Base-by-base conservation (phyloP, 495 filamentous ascomycete species). In the Penicillium paradoxum region DNA sequence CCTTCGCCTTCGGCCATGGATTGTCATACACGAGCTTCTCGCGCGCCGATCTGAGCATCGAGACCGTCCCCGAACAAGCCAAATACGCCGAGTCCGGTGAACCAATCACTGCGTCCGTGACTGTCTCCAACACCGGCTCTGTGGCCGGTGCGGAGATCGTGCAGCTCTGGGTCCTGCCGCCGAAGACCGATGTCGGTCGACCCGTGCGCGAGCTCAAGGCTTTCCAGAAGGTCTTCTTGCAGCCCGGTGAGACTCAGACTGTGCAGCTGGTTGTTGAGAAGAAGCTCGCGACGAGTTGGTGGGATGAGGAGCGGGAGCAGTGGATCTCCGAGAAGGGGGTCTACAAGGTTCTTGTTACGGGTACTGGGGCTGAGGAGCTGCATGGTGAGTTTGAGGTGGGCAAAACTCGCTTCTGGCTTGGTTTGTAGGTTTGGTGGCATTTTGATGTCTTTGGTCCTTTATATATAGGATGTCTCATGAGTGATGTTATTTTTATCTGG, bases 1-100 rank as follows among this genome's bases (percentile, higher is more conserved):
- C 86, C 0, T 93, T 93, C 71, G 75, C 85, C 41, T 95, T 95
- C 60, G 89, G 90, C 39, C 83, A 92, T 64, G 90, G 90, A 18
- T 79, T 95, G 9, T 89, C 85, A 0, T 95, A 93, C 67, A 89
- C 89, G 0, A 83, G 75, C 5, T 95, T 95, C 63, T 67, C 74
- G 27, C 89, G 89, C 62, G 81, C 81, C 11, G 70, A 82, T 18
- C 79, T 88, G 15, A 74, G 71, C 1, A 67, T 89, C 22, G 18
- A 51, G 17, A 69, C 68, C 3, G 48, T 52, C 0, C 66, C 67
- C 0, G 70, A 71, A 36, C 49, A 65, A 29, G 2, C 66, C 68
- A 49, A 53, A n/a, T 61, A 63, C 46, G 17, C 47, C 3, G 55
- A 55, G n/a, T 62, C 59, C 22, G 76, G 75, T 2, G 77, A 78